Conservation (phyloP, 1,284 basidiomycete genomes). For the Moniliophthora roreri region DNA sequence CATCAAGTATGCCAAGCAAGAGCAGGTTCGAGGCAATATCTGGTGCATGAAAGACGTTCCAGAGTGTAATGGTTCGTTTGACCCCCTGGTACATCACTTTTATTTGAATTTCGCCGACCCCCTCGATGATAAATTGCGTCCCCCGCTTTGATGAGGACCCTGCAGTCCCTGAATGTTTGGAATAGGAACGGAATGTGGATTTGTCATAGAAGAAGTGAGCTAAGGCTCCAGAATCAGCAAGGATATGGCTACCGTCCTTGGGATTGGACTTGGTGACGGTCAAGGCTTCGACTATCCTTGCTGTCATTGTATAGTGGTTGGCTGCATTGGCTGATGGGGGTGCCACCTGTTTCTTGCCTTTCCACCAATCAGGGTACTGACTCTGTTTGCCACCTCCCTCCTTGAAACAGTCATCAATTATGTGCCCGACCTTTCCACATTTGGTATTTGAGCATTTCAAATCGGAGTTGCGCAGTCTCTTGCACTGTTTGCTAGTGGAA, state of each 20-base stretch:
- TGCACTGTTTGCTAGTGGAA: too few relatives aligned
- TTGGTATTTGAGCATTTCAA: conserved; percentile 1
- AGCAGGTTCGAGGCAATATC: conserved; percentile 6
- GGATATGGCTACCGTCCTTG: neutral
- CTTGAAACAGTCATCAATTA: conserved; percentile 14
- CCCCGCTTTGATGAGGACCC: conserved; percentile 55
- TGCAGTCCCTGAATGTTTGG: conserved; percentile 42
- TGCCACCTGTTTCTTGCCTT: conserved; percentile 5
- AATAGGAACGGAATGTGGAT: conserved; percentile 53
- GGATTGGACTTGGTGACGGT: neutral
- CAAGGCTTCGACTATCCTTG: neutral
- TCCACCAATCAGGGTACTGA: conserved; percentile 19
- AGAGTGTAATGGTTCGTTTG: neutral
- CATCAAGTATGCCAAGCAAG: conserved; percentile 1
- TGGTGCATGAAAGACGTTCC: conserved; percentile 2
- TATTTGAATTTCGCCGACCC: neutral
- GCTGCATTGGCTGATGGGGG: neutral
- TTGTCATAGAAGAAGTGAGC: conserved; percentile 45
- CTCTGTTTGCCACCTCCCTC: conserved; percentile 17
- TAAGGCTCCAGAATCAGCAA: conserved; percentile 23
- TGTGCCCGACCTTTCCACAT: conserved; percentile 6
- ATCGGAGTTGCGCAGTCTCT: conserved; percentile 1
- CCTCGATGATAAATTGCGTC: conserved; percentile 57
- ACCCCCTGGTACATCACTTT: neutral
- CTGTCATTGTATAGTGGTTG: neutral